phyloP scores from a whole-genome alignment of 2,329 filamentous ascomycete genomes.

The Pseudocercospora pini-densiflorae region DNA sequence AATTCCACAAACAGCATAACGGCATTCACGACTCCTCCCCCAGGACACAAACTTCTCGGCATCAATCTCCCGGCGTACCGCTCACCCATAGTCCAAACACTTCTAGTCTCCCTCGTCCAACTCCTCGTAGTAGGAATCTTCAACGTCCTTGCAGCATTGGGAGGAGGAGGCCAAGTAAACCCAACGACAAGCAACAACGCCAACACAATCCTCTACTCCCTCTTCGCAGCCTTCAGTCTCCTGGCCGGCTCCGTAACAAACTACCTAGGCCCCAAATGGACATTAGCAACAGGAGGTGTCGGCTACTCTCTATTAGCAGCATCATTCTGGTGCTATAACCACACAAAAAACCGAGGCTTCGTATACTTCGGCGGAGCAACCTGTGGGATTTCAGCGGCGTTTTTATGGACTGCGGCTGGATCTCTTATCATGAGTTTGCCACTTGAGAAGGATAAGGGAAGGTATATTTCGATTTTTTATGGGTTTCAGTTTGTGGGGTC shows the following conservation, averaged over 20 bases:
- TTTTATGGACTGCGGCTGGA: conserved; percentile 81
- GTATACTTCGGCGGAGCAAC: conserved; percentile 76
- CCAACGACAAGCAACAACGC: conserved; percentile 62
- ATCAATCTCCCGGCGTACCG: background rate
- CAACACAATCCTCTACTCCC: conserved; percentile 72
- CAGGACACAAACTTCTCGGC: background rate
- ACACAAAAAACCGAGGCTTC: conserved; percentile 70
- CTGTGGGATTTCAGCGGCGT: conserved; percentile 75
- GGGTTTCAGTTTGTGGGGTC: conserved; percentile 4
- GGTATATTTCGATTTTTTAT: conserved; percentile 69
- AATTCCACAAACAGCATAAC: background rate
- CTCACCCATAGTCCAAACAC: background rate
- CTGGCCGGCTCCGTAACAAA: conserved; percentile 75
- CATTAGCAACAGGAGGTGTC: conserved; percentile 72
- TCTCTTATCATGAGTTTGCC: conserved; percentile 91
- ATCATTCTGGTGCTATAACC: conserved; percentile 71
- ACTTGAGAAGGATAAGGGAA: conserved; percentile 78
- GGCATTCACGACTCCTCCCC: background rate
- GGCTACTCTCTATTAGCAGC: conserved; percentile 77
- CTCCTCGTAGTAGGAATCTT: conserved; percentile 46
- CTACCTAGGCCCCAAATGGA: conserved; percentile 69
- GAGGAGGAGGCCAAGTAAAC: conserved; percentile 53
- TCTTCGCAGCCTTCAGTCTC: conserved; percentile 69
- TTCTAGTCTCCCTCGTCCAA: conserved; percentile 5
- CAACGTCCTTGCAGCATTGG: conserved; percentile 56